Conservation (phyloP, 108 stramenopile genomes). For the Cyclostephanos tholiformis region DNA sequence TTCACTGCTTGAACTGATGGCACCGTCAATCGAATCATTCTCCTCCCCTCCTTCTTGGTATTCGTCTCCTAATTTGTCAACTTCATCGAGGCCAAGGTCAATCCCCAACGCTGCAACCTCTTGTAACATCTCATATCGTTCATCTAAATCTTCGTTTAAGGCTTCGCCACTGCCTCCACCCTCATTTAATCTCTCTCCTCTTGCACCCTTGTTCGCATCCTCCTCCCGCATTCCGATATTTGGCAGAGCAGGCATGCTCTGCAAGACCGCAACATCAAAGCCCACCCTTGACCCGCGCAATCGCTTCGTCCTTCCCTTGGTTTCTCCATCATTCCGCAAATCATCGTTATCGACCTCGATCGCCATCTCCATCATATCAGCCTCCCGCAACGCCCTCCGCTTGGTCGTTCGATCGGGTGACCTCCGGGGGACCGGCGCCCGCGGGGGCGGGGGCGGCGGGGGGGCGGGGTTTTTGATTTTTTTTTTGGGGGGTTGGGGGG, state of each 20-base stretch:
- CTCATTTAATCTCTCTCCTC: slow-evolving; percentile 8
- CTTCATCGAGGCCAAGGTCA: slow-evolving; percentile 23
- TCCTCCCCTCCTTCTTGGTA: slow-evolving; percentile 19
- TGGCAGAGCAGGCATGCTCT: slow-evolving; percentile 50
- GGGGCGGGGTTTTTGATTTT: no score
- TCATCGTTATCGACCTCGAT: slow-evolving; percentile 49
- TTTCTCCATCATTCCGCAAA: neutral
- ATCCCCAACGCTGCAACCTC: slow-evolving; percentile 35
- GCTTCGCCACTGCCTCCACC: slow-evolving; percentile 32
- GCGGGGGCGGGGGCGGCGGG: no score
- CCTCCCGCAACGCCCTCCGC: slow-evolving; percentile 61
- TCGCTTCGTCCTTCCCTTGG: slow-evolving; percentile 38
- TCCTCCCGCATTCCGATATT: slow-evolving; percentile 3
- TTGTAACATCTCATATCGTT: slow-evolving; percentile 36
- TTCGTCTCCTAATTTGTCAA: slow-evolving; percentile 25
- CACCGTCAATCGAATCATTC: slow-evolving; percentile 7
- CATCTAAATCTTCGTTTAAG: slow-evolving; percentile 25
- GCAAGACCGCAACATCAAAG: slow-evolving; percentile 59
- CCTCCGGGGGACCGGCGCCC: no score
- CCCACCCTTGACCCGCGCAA: slow-evolving; percentile 67
- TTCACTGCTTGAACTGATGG: neutral
- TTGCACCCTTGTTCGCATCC: slow-evolving; percentile 2
- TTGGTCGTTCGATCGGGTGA: slow-evolving; percentile 58
- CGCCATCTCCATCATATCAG: slow-evolving; percentile 49
- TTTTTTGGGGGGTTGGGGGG: no score